These are phyloP conservation scores for Mycosphaerella arachidis DNA, from an alignment of 2,329 filamentous ascomycete genomes.

Conservation along the genomic window DNA sequence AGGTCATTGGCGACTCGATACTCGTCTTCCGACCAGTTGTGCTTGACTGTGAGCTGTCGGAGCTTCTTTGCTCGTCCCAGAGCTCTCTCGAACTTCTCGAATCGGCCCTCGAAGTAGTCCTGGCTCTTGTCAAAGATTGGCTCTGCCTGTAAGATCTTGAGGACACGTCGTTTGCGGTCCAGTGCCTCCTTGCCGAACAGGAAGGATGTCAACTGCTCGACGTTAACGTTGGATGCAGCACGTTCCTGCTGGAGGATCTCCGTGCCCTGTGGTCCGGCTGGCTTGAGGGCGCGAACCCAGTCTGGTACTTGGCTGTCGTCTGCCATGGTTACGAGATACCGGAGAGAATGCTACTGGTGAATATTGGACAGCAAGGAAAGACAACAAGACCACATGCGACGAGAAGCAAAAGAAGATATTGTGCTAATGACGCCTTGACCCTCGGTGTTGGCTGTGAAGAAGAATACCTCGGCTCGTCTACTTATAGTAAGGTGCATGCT, in stretches of 20 bases:
- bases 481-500: neutral
- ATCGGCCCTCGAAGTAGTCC: constrained; percentile 69
- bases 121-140: constrained; percentile 73
- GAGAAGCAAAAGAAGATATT: neutral
- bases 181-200: constrained; percentile 64
- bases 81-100: constrained; percentile 64
- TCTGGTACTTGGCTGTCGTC: constrained; percentile 41
- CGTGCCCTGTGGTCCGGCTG: constrained; percentile 62
- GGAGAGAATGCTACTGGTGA: neutral
- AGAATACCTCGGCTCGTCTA: neutral
- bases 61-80: constrained; percentile 67
- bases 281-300: constrained; percentile 65
- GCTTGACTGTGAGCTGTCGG: constrained; percentile 59
- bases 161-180: constrained; percentile 55
- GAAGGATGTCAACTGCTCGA: constrained; percentile 63
- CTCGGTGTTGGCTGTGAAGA: neutral
- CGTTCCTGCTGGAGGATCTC: constrained; percentile 68
- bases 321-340: neutral
- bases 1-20: constrained; percentile 62
- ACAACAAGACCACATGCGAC: neutral
- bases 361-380: neutral
- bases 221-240: constrained; percentile 60
- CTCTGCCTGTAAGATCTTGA: constrained; percentile 62
- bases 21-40: constrained; percentile 65
- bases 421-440: neutral